These are phyloP conservation scores for Candida yuanshanica DNA, from an alignment of 805 yeast species.

Conservation along the genomic window DNA sequence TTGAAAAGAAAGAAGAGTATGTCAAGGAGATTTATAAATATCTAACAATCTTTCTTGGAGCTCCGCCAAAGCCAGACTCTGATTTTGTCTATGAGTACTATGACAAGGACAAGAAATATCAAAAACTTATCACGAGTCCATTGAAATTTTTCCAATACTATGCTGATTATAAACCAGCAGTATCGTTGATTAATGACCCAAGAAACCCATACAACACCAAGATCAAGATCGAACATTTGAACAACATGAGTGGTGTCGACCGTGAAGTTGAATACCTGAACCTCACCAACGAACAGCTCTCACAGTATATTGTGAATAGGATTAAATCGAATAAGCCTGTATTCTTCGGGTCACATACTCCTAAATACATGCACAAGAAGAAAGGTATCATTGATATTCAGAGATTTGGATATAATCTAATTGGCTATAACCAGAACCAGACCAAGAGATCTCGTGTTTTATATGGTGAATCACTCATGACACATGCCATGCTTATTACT, in stretches of 20 bases:
- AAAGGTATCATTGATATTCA: conserved; percentile 70
- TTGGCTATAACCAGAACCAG: conserved; percentile 48
- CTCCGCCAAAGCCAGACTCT: conserved; percentile 71
- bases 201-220: conserved; percentile 62
- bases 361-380: conserved; percentile 55
- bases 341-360: conserved; percentile 88
- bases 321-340: conserved; percentile 72
- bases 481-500: conserved; percentile 85
- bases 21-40: conserved; percentile 60
- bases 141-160: conserved; percentile 50
- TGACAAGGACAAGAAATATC: conserved; percentile 60
- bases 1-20: conserved; percentile 35
- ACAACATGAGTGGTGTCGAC: conserved; percentile 62
- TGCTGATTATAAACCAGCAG: conserved; percentile 42
- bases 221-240: conserved; percentile 67
- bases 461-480: conserved; percentile 72
- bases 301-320: conserved; percentile 59
- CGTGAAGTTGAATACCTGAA: conserved; percentile 68
- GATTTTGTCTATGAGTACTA: conserved; percentile 67
- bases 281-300: conserved; percentile 51
- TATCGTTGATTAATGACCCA: conserved; percentile 78
- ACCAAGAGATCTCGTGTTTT: conserved; percentile 63
- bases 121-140: conserved; percentile 53
- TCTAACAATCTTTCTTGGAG: conserved; percentile 64
- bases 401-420: conserved; percentile 59